These are phyloP conservation scores for Populus hybrid DNA, from an alignment of 441 rosid species.

Conservation along the genomic window DNA sequence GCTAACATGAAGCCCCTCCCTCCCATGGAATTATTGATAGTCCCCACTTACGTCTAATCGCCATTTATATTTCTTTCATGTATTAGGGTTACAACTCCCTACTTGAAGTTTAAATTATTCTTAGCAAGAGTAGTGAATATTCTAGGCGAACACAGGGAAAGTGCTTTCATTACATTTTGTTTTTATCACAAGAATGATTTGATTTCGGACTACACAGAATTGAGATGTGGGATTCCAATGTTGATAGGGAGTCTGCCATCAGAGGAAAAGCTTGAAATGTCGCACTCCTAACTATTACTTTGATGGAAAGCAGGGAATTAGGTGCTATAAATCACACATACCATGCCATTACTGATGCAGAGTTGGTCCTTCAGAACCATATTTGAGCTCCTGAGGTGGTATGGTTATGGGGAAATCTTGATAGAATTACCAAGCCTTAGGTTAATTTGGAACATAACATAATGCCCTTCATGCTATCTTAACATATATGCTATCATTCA, in stretches of 20 bases:
- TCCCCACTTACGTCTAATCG: constrained; percentile 3
- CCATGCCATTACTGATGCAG: too few species aligned
- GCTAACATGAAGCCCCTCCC: not conserved
- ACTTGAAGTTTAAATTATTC: not conserved
- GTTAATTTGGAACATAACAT: not conserved
- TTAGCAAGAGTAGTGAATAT: not conserved
- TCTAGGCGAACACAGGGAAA: not conserved
- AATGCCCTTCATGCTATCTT: not conserved
- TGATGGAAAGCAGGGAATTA: too few species aligned
- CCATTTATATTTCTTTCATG: not conserved
- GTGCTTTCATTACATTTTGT: not conserved
- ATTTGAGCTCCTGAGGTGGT: too few species aligned
- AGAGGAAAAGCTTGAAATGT: not conserved
- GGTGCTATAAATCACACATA: too few species aligned
- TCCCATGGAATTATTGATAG: not conserved
- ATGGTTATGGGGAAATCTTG: not conserved
- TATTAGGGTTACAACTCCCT: not conserved
- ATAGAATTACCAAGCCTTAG: not conserved
- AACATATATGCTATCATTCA: too few species aligned
- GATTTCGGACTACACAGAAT: not conserved
- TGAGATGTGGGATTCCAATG: not conserved
- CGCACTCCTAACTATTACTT: too few species aligned
- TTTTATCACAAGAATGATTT: not conserved
- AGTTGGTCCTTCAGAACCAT: not conserved
- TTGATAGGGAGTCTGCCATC: not conserved